Conservation (phyloP, 805 yeast genomes). For the Saturnispora zaruensis region DNA sequence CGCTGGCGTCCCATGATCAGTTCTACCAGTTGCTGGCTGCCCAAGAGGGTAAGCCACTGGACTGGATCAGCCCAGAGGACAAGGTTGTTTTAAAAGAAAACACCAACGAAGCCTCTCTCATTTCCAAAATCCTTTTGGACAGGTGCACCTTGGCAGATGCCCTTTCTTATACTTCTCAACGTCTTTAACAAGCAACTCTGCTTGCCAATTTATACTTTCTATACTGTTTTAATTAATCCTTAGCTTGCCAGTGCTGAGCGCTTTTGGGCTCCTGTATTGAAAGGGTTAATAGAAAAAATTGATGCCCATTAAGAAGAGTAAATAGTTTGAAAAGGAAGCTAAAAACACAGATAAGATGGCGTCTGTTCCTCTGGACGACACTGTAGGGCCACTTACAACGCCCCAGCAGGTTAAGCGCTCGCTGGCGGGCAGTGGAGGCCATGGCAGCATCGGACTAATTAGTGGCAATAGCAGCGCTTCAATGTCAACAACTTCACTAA, state of each 20-base stretch:
- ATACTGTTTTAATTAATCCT: neutral
- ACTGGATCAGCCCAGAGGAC: slow-evolving; percentile 24
- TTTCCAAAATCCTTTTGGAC: slow-evolving; percentile 25
- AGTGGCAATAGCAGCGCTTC: neutral
- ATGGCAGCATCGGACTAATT: neutral
- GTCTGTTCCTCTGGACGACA: slow-evolving; percentile 4
- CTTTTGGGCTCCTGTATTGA: neutral
- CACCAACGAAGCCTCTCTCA: slow-evolving; percentile 14
- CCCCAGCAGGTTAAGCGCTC: slow-evolving; percentile 10
- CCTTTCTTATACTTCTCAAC: neutral
- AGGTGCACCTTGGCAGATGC: slow-evolving; percentile 23
- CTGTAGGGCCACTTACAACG: slow-evolving; percentile 8
- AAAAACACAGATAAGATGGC: neutral
- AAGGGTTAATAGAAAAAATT: neutral
- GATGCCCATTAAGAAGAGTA: neutral
- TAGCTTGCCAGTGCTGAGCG: neutral
- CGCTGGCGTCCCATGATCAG: slow-evolving; percentile 22
- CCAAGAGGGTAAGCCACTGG: slow-evolving; percentile 27
- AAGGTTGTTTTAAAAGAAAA: slow-evolving; percentile 19
- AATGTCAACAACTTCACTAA: neutral
- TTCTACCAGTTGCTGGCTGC: slow-evolving; percentile 28
- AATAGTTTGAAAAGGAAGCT: neutral
- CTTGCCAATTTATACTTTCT: neutral
- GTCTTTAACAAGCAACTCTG: neutral
- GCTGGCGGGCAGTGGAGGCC: slow-evolving; percentile 5